A percentile compares a stretch with the other conserved stretches of the same genome.
phyloP scores from a whole-genome alignment of 352 stramenopile genomes.

The Pythium brachiatum region DNA sequence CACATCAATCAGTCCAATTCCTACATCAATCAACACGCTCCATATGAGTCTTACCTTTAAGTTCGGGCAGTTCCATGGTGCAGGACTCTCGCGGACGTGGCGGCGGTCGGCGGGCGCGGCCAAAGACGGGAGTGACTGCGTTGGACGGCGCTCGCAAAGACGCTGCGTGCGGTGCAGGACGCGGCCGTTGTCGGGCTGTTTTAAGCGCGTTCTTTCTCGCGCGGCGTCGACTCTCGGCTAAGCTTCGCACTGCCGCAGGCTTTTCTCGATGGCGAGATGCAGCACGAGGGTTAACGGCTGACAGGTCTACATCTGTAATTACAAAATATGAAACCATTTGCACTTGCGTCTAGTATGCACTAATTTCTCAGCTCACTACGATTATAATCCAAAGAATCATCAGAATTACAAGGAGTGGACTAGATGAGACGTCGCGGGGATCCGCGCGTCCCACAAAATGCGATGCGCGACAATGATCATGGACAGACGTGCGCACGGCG shows the following conservation, averaged over 20 bases:
- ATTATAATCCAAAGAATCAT: not conserved
- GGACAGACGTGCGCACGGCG: not conserved
- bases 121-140: slow-evolving; percentile 4
- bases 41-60: slow-evolving; percentile 53
- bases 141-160: slow-evolving; percentile 1
- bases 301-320: slow-evolving; percentile 14
- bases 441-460: not conserved
- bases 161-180: not conserved
- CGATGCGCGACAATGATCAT: not conserved
- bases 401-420: slow-evolving; percentile 2
- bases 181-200: slow-evolving; percentile 14
- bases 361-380: not conserved
- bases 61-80: slow-evolving; percentile 74
- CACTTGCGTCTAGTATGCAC: not conserved
- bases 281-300: not conserved
- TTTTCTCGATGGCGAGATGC: slow-evolving; percentile 12
- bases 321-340: slow-evolving; percentile 9
- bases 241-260: not conserved
- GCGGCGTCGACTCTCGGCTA: not conserved
- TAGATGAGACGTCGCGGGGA: slow-evolving; percentile 6
- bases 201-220: slow-evolving; percentile 11
- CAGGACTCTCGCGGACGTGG: not conserved
- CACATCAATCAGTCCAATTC: not conserved
- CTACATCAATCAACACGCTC: not conserved
- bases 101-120: not conserved